Evolutionary conservation across 129 eudicot genomes (phyloP), one percentile per base, ranked within the genome.

Genomic region (Sambucus nigra): DNA sequence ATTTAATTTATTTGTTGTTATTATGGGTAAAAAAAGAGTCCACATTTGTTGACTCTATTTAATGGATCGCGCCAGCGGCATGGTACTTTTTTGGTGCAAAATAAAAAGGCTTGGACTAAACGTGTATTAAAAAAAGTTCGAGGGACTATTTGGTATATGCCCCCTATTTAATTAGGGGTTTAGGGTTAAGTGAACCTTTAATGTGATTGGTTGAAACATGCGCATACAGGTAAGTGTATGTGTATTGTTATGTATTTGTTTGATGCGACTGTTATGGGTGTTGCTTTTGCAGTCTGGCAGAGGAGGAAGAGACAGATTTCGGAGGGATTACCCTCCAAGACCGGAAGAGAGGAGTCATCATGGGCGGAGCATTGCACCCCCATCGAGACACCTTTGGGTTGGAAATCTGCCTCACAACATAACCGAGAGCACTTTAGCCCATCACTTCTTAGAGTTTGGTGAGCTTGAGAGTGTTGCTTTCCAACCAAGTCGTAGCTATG

Each of bases 361-460:
- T 53, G 87, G 81, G 24, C 66, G 91, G 47, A 72, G 72, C 60
- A 61, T 20, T 69, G 84, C 73, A 24, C 95, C 95, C 12, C 95
- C 97, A 8, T 88, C 97, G 11, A 79, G 97, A 59, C 94, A 84
- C 56, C 73, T 88, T n/a, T 88, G 97, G 97, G 88, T 81, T 39
- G 97, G 97, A 49, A 88, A 88, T 71, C 63, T 88, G 13, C 70
- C 88, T 8, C 87, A 73, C 40, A 65, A 51, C 51, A 29, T 88
- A 45, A 53, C 76, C 0, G 88, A 80, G 59, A 76, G 73, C 29
- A 60, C 71, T 41, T 69, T 88, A 58, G 76, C 76, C 41, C 59
- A 76, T 48, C 76, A 75, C 56, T 84, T 88, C 53, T 41, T 83
- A 31, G 74, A 56, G 47, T 88, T 72, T 67, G 97, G 97, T 51